phyloP scores from a whole-genome alignment of 1,139 yeast species.

The Candida glucosophila region DNA sequence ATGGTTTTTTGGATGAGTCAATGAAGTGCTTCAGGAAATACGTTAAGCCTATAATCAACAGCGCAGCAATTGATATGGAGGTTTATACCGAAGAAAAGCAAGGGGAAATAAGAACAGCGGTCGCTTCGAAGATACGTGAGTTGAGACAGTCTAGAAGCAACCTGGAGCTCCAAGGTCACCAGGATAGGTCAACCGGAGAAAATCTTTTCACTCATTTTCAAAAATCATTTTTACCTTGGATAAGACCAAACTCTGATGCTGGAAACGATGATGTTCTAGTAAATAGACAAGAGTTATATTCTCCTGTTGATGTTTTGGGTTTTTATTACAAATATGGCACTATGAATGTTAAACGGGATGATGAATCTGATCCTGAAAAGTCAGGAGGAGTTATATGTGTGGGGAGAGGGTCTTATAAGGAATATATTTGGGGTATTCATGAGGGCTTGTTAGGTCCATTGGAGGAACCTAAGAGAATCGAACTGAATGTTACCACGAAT shows the following conservation, averaged over 20 bases:
- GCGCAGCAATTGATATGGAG: slow-evolving; percentile 84
- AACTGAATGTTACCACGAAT: neutral
- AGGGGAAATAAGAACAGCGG: slow-evolving; percentile 76
- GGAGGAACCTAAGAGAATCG: slow-evolving; percentile 45
- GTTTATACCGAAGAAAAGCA: slow-evolving; percentile 69
- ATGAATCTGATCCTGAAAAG: slow-evolving; percentile 30
- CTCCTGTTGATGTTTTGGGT: slow-evolving; percentile 52
- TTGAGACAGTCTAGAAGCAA: slow-evolving; percentile 39
- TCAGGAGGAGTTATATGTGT: slow-evolving; percentile 87
- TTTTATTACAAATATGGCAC: slow-evolving; percentile 36
- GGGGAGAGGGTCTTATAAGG: slow-evolving; percentile 95
- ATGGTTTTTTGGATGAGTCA: slow-evolving; percentile 77
- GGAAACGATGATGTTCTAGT: slow-evolving; percentile 10
- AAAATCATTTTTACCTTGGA: slow-evolving; percentile 6
- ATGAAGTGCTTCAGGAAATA: slow-evolving; percentile 67
- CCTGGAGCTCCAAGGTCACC: slow-evolving; percentile 5
- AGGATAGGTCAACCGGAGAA: slow-evolving; percentile 7
- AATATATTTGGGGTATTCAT: slow-evolving; percentile 81
- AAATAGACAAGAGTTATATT: slow-evolving; percentile 30
- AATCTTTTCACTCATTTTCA: too few species aligned
- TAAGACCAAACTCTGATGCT: slow-evolving; percentile 2
- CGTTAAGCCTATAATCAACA: slow-evolving; percentile 78
- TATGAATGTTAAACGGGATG: slow-evolving; percentile 35
- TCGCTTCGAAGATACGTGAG: slow-evolving; percentile 76
- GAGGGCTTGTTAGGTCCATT: slow-evolving; percentile 94